Base-by-base conservation (phyloP, 1,284 basidiomycete genomes). In the Boletus subluridellus region DNA sequence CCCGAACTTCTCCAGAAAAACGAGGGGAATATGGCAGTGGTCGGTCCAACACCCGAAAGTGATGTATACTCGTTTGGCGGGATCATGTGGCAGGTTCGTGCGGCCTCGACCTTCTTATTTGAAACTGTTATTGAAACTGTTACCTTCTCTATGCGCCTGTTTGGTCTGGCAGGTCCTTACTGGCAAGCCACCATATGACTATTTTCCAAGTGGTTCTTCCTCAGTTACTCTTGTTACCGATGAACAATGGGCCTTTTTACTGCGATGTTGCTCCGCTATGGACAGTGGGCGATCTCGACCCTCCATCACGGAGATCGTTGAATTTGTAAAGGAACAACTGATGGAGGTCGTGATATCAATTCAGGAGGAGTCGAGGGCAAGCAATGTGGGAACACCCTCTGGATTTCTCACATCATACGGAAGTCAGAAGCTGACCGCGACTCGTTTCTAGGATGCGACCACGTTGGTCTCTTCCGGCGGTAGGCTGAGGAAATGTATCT, bases 1-100 rank as follows among this genome's bases (percentile, higher is more conserved):
- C 50, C 55, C 5, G 44, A 56, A n/a, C n/a, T 56, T 14, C n/a
- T 24, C 24, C 12, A 4, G n/a, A 11, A 5, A 17, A 17, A 32
- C 14, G 15, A 21, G 7, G 6, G 12, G 12, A 26, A 39, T 3
- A 3, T 10, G 9, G 26, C 41, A 11, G 14, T 9, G 5, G 26
- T 17, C 24, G 3, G 32, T 24, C 34, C 55, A 21, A 54, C 55
- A 15, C 24, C 32, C 9, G 32, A 52, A 38, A 44, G 39, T 3
- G 55, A 56, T 34, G 35, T 56, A 17, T 56, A 53, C 10, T 28
- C 55, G 17, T 46, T 56, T 46, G 55, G 42, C 4, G 30, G 54
- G 17, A 35, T 55, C 34, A 30, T 55, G 54, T 15, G 32, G 32
- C 54, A 52, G 48, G 54, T 55, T 17, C 21, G 41, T 10, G 11